Percentiles rank a stretch among this genome's conserved stretches.
These are phyloP conservation scores for Neofusicoccum umdonicola DNA, from an alignment of 2,329 filamentous ascomycete genomes.

Conservation along the genomic window DNA sequence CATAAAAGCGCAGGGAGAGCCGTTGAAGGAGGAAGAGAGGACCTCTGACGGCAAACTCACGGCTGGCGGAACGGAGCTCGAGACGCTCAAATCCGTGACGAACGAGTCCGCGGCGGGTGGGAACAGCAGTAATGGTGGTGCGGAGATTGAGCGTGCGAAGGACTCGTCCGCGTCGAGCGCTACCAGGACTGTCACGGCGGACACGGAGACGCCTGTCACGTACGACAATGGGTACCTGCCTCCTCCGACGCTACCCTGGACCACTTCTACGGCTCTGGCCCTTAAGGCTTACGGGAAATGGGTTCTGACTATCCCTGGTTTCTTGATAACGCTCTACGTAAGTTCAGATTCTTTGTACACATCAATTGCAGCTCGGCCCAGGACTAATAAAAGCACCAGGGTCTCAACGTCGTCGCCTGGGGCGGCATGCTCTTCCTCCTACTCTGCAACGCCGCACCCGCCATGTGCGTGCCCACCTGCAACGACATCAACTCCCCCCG, in stretches of 20 bases:
- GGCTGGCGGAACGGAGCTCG: slow-evolving; percentile 20
- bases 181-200: neutral
- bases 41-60: neutral
- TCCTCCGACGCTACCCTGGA: slow-evolving; percentile 51
- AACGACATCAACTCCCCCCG: slow-evolving; percentile 72
- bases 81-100: slow-evolving; percentile 32
- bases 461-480: slow-evolving; percentile 71
- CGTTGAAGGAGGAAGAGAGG: slow-evolving; percentile 15
- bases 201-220: slow-evolving; percentile 20
- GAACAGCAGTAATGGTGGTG: slow-evolving; percentile 16
- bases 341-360: neutral
- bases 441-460: slow-evolving; percentile 69
- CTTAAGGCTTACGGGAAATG: slow-evolving; percentile 68
- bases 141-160: neutral
- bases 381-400: slow-evolving; percentile 25
- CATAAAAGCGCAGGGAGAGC: neutral
- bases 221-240: slow-evolving; percentile 42
- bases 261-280: slow-evolving; percentile 57
- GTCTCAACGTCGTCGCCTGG: slow-evolving; percentile 82
- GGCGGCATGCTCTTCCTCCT: slow-evolving; percentile 88
- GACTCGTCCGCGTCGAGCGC: neutral
- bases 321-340: slow-evolving; percentile 70
- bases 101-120: slow-evolving; percentile 23
- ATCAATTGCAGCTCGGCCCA: neutral
- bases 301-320: slow-evolving; percentile 71